Base-by-base conservation (phyloP, 164 flowering plant species). In the Umbilicus rupestris region DNA sequence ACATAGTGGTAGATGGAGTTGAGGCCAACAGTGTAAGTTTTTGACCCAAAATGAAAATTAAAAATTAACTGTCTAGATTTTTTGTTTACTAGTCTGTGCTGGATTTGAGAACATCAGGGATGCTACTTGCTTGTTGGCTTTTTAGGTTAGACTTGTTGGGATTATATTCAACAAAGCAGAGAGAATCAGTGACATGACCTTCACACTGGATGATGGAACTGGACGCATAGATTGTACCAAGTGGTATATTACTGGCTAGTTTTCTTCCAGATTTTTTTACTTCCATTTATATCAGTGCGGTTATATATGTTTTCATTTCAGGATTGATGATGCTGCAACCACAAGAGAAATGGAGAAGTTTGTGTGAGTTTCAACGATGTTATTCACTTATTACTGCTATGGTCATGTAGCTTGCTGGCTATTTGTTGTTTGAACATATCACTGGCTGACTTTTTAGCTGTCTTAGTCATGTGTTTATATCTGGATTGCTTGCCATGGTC, bases 171-270 rank as follows among this genome's bases (percentile, higher is more conserved):
- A 83, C 44, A 87, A 77, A 74, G 75, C 74, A 19, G 92, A 80
- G 46, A 88, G 85, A 64, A 78, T 84, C 22, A 87, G 94, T 16
- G 92, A 95, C 74, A 78, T 84, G 60, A 63, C 79, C 17, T 89
- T 92, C 45, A 68, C 70, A 35, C 75, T 95, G 12, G 94, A 92
- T 76, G 99, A 95, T 80, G 99, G 99, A 5, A 95, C 97, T 0
- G 97, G 97, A 20, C 80, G 87, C n/a, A 72, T 88, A 49, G 86
- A 84, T 31, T 85, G 94, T 71, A 74, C 68, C 39, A 81, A 83
- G 85, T 95, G 99, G 97, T 94, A 55, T 55, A 30, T 60, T 87
- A 95, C 93, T 91, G 59, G 39, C 28, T 57, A 28, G 47, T 52
- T 3, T 52, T 15, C 11, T 20, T 24, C 45, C 2, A 0, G 24